A percentile compares a stretch with the other conserved stretches of the same genome.
Evolutionary conservation across 2,329 filamentous ascomycete genomes (phyloP).

Genomic region (Whalleya microplaca): DNA sequence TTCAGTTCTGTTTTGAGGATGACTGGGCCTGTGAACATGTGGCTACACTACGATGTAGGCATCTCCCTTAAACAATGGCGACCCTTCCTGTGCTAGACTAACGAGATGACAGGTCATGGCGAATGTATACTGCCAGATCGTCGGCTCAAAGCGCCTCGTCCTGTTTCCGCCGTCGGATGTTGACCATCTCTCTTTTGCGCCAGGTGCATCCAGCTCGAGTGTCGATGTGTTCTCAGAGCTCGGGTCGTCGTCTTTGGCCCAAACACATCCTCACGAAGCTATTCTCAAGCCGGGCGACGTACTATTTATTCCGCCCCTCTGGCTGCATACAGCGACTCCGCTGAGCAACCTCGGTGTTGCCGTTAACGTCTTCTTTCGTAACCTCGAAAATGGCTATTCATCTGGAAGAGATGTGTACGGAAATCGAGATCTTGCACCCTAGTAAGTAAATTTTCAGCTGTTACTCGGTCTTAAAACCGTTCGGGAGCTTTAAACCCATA

Average conservation of each 20-base stretch:
- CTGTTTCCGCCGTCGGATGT: slow-evolving; percentile 82
- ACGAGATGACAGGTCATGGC: slow-evolving; percentile 69
- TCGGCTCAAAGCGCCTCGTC: slow-evolving; percentile 72
- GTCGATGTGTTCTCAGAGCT: slow-evolving; percentile 68
- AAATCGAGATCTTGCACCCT: slow-evolving; percentile 77
- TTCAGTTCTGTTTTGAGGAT: slow-evolving; percentile 83
- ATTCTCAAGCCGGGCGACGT: slow-evolving; percentile 72
- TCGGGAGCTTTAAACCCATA: neutral
- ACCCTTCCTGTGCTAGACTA: neutral
- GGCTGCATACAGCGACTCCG: slow-evolving; percentile 77
- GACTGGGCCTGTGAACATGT: slow-evolving; percentile 81
- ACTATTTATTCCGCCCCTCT: slow-evolving; percentile 80
- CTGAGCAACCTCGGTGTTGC: slow-evolving; percentile 67
- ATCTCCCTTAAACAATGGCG: neutral
- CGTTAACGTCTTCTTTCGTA: slow-evolving; percentile 89
- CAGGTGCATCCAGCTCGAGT: slow-evolving; percentile 80
- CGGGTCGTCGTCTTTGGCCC: slow-evolving; percentile 42
- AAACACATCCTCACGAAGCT: slow-evolving; percentile 69
- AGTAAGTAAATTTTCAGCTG: slow-evolving; percentile 9
- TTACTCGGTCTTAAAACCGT: neutral
- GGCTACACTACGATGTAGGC: slow-evolving; percentile 84
- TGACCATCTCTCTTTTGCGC: slow-evolving; percentile 67
- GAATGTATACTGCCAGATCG: slow-evolving; percentile 81
- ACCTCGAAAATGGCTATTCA: slow-evolving; percentile 69
- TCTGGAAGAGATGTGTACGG: slow-evolving; percentile 83